Base-by-base conservation (phyloP, 1,284 basidiomycete genomes). In the Schizophyllum commune region DNA sequence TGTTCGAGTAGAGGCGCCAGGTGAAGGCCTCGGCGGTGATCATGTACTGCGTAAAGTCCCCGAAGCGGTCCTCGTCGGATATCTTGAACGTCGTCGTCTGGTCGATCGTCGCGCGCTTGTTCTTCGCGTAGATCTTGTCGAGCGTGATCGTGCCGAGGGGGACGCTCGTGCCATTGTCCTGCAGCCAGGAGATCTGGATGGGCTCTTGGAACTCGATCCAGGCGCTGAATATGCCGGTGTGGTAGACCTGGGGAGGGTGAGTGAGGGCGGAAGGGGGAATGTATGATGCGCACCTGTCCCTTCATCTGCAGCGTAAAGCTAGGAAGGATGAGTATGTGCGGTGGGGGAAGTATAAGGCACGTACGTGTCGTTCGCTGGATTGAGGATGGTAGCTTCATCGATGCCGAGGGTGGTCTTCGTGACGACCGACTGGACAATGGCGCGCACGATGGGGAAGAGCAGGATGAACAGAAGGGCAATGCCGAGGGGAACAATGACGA, bases 1-100 rank as follows among this genome's bases (percentile, higher is more conserved):
- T 79, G 47, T 80, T 71, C 65, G 82, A 86, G 21, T 75, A 68
- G 58, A 92, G 72, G 62, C 79, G 78, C 91, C 90, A 92, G 3
- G 85, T 91, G 68, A 92, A 91, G 62, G 81, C 84, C 53, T 77
- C 74, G 61, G 83, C 79, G 0, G 85, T 90, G 69, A 92, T 88
- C 79, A 92, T 76, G 15, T 75, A 70, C 33, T 71, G 70, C 4
- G 85, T 78, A 69, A 89, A 89, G 27, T 70, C 73, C 61, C 80
- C 80, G 66, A 89, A 89, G 8, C 81, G 80, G 32, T 68, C 70
- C 67, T 82, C 71, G 66, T 89, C 76, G 0, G 68, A 68, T 66
- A 89, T 84, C 13, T 69, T 73, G 71, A 89, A 89, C 1, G 71
- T 74, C 1, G 79, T 82, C 0, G 75, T 82, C 66, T 86, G 80